phyloP scores from a whole-genome alignment of 2,329 filamentous ascomycete genomes.

The Fusarium liriodendri region DNA sequence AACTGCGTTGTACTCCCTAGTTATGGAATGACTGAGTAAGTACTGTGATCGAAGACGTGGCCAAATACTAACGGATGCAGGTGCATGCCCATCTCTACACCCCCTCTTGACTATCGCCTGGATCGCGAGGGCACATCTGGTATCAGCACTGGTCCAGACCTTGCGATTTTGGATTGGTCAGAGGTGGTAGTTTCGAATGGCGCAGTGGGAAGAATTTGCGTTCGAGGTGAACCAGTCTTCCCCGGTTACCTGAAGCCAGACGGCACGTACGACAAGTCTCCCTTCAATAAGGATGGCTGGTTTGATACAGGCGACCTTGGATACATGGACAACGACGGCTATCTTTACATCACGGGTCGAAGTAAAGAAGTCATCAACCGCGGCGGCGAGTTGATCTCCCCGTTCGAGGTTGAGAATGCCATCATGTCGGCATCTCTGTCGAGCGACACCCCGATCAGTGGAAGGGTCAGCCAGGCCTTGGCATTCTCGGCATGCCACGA shows the following conservation, averaged over 20 bases:
- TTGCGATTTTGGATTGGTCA: conserved; percentile 59
- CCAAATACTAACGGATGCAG: conserved; percentile 30
- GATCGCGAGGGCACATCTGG: conserved; percentile 66
- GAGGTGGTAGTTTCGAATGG: conserved; percentile 46
- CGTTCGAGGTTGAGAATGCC: conserved; percentile 69
- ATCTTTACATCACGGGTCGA: conserved; percentile 65
- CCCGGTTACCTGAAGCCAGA: conserved; percentile 60
- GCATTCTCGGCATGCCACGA: conserved; percentile 65
- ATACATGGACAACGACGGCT: conserved; percentile 62
- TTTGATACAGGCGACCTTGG: conserved; percentile 68
- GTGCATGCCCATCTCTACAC: conserved; percentile 68
- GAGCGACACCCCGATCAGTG: conserved; percentile 55
- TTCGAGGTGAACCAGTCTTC: conserved; percentile 64
- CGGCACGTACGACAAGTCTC: conserved; percentile 55
- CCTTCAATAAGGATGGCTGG: conserved; percentile 62
- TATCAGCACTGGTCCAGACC: conserved; percentile 61
- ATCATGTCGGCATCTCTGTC: conserved; percentile 59
- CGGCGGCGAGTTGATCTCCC: conserved; percentile 69
- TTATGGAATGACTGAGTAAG: conserved; percentile 68
- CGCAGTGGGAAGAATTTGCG: conserved; percentile 60
- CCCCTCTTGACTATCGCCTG: conserved; percentile 62
- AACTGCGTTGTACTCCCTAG: conserved; percentile 64
- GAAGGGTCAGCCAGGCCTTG: conserved; percentile 60
- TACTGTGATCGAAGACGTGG: background rate
- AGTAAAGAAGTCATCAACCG: conserved; percentile 69